These are phyloP conservation scores for Calonectria naviculata DNA, from an alignment of 2,329 filamentous ascomycete genomes.

Conservation along the genomic window DNA sequence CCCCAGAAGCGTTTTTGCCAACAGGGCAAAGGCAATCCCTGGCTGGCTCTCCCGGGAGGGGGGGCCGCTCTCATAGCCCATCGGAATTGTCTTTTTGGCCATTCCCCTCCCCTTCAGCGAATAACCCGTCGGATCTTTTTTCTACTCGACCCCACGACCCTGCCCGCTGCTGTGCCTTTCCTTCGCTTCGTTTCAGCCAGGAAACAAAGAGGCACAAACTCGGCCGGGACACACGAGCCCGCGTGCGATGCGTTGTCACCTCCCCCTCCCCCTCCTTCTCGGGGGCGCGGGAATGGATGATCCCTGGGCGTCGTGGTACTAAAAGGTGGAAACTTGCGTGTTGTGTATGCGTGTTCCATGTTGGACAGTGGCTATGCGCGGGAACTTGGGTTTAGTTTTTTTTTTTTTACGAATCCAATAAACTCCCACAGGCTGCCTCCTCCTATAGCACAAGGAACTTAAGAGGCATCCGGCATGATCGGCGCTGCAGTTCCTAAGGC, in stretches of 20 bases:
- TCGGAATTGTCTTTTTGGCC: not conserved
- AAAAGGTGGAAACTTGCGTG: not conserved
- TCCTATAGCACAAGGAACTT: not conserved
- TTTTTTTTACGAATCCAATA: slow-evolving; percentile 1
- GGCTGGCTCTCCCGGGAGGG: not conserved
- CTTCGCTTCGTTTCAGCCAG: not conserved
- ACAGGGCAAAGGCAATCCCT: not conserved
- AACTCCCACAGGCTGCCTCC: not conserved
- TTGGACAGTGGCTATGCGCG: not conserved
- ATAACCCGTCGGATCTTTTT: slow-evolving; percentile 8
- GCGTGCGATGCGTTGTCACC: not conserved
- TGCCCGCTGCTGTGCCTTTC: not conserved
- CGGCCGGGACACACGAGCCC: not conserved
- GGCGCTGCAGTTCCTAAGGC: not conserved
- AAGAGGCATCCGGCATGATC: not conserved
- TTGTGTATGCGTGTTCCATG: not conserved
- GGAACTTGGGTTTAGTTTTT: not conserved
- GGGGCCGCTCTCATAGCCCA: not conserved
- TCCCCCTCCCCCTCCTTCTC: no score
- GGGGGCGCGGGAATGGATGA: not conserved
- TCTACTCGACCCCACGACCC: not conserved
- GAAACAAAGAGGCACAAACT: not conserved
- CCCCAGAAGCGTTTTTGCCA: not conserved
- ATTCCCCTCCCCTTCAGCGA: not conserved
- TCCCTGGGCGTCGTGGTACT: not conserved